Conservation (phyloP, 495 filamentous ascomycete species). For the Xylaria longipes region DNA sequence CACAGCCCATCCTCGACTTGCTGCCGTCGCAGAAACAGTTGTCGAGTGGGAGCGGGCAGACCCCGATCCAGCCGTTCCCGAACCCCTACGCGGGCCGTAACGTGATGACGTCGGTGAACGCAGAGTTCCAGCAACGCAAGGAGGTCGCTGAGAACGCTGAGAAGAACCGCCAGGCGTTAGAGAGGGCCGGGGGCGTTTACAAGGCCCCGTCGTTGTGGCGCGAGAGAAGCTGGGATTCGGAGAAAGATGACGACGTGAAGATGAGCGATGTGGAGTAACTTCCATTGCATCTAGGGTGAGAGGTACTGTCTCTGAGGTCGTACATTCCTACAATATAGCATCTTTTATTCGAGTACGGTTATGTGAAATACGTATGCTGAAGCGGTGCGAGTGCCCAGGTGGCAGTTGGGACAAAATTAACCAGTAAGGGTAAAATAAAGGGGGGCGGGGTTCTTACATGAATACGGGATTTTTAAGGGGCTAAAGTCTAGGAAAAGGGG, state of each 20-base stretch:
- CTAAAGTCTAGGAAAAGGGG: no score
- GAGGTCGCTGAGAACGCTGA: background rate
- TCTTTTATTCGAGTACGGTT: background rate
- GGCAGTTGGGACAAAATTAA: no score
- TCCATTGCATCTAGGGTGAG: no score
- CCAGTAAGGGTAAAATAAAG: no score
- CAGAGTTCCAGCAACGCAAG: background rate
- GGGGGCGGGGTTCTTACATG: no score
- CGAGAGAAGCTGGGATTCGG: background rate
- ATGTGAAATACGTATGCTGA: no score
- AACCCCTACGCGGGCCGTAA: constrained; percentile 14
- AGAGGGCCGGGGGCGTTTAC: background rate
- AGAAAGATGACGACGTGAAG: background rate
- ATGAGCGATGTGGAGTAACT: background rate
- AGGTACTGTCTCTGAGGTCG: background rate
- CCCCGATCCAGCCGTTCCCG: constrained; percentile 7
- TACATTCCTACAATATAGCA: background rate
- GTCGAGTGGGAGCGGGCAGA: background rate
- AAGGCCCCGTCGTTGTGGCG: constrained; percentile 1
- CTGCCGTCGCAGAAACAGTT: background rate
- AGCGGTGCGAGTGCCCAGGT: no score
- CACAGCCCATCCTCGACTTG: background rate
- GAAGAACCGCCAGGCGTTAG: background rate
- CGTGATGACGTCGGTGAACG: constrained; percentile 14
- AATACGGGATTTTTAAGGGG: no score